Evolutionary conservation across 164 flowering plant genomes (phyloP).

Genomic region (Hamamelis virginiana): DNA sequence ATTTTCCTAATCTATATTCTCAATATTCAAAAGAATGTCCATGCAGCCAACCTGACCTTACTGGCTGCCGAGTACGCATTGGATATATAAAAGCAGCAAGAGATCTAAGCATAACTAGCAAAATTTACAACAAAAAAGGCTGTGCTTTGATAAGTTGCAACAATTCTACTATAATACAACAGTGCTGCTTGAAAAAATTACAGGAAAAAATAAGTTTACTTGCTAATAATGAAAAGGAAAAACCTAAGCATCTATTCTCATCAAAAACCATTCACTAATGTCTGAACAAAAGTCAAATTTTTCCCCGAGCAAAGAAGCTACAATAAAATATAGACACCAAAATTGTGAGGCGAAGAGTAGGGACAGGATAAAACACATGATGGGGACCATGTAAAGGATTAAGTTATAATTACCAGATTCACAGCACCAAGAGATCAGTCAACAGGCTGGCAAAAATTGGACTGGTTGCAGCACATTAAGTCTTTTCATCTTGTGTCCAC

Average conservation of each 20-base stretch:
- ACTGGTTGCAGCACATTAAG: not conserved
- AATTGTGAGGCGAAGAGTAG: not conserved
- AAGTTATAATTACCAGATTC: not conserved
- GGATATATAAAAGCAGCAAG: not conserved
- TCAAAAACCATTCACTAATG: not conserved
- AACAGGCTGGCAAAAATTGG: not conserved
- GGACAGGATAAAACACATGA: not conserved
- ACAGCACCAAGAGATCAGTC: not conserved
- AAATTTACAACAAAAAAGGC: not conserved
- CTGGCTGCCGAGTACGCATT: not conserved
- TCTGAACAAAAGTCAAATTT: not conserved
- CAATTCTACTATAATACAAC: not conserved
- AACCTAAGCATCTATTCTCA: not conserved
- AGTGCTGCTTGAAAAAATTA: not conserved
- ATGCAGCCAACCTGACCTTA: not conserved
- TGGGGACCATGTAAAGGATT: not conserved
- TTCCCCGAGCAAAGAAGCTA: not conserved
- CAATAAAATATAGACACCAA: not conserved
- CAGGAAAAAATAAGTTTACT: not conserved
- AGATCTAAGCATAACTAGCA: not conserved
- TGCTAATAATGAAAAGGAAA: not conserved
- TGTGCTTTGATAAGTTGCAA: not conserved
- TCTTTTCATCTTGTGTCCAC: not conserved
- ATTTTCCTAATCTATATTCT: not conserved
- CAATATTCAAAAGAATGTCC: not conserved